These are phyloP conservation scores for Scheffersomyces amazonensis DNA, from an alignment of 805 yeast genomes.

Conservation along the genomic window DNA sequence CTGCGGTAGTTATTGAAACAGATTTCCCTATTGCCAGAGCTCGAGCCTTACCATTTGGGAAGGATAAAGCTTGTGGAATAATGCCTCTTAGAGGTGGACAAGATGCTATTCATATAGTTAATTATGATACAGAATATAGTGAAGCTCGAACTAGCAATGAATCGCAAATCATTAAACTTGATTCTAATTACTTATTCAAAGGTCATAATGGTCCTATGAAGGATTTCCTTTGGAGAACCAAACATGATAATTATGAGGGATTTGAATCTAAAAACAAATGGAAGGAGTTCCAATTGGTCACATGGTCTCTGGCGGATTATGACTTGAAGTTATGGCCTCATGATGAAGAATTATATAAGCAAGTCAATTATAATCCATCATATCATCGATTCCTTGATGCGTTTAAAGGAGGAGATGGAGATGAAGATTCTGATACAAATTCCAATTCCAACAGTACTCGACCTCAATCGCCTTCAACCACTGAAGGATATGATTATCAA, in stretches of 20 bases:
- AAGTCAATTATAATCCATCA: slow-evolving; percentile 36
- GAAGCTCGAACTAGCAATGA: slow-evolving; percentile 19
- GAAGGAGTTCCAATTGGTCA: slow-evolving; percentile 84
- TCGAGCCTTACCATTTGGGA: slow-evolving; percentile 84
- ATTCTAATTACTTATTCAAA: slow-evolving; percentile 59
- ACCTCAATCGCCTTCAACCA: slow-evolving; percentile 3
- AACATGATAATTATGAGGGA: slow-evolving; percentile 39
- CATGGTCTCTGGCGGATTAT: slow-evolving; percentile 85
- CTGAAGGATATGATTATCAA: slow-evolving; percentile 18
- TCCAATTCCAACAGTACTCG: slow-evolving; percentile 3
- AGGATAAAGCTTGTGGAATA: slow-evolving; percentile 67
- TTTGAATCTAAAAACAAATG: slow-evolving; percentile 54
- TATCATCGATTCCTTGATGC: slow-evolving; percentile 5
- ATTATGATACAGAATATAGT: slow-evolving; percentile 37
- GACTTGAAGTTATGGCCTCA: slow-evolving; percentile 81
- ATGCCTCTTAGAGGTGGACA: slow-evolving; percentile 90
- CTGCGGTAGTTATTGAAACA: slow-evolving; percentile 60
- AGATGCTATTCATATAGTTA: slow-evolving; percentile 57
- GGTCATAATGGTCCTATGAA: slow-evolving; percentile 85
- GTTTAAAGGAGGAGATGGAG: slow-evolving; percentile 5
- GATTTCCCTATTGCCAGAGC: slow-evolving; percentile 90
- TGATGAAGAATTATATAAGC: slow-evolving; percentile 32
- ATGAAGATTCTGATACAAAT: slow-evolving; percentile 7
- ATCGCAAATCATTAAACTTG: slow-evolving; percentile 19
- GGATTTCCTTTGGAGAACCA: slow-evolving; percentile 83